A percentile compares a stretch with the other conserved stretches of the same genome.
Evolutionary conservation across 495 filamentous ascomycete genomes (phyloP).

Genomic region (Penicillium soppii): DNA sequence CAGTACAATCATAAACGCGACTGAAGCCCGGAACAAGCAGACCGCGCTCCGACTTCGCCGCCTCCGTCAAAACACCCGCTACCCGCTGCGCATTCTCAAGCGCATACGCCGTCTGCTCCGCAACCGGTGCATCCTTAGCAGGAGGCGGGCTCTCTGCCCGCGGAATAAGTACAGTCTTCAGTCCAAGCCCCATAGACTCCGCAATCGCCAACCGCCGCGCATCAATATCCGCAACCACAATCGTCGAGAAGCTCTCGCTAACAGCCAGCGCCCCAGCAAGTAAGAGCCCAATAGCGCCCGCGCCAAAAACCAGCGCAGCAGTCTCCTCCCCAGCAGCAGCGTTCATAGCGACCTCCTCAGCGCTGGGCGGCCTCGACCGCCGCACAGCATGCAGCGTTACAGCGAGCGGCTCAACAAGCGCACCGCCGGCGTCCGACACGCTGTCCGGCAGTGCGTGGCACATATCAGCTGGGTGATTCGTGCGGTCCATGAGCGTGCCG

Average conservation of each 20-base stretch:
- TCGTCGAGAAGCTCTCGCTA: conserved; percentile 64
- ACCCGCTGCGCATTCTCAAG: conserved; percentile 40
- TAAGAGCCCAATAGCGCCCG: conserved; percentile 76
- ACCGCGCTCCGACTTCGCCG: conserved; percentile 39
- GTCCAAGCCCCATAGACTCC: conserved; percentile 63
- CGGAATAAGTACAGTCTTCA: conserved; percentile 61
- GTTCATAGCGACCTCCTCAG: conserved; percentile 25
- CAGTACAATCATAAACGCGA: conserved; percentile 87
- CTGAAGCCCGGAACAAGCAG: conserved; percentile 58
- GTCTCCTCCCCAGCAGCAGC: conserved; percentile 28
- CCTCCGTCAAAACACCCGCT: conserved; percentile 39
- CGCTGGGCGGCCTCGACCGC: conserved; percentile 54
- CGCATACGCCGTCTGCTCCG: conserved; percentile 41
- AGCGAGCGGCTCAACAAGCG: conserved; percentile 74
- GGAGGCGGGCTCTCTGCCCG: conserved; percentile 38
- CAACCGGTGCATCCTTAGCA: conserved; percentile 35
- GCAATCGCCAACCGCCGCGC: conserved; percentile 70
- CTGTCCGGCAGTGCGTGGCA: conserved; percentile 57
- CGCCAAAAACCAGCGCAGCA: conserved; percentile 73
- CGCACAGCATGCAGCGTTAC: conserved; percentile 76
- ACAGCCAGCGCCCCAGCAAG: conserved; percentile 61
- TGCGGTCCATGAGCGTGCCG: conserved; percentile 76
- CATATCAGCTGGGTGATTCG: conserved; percentile 68
- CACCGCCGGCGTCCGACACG: conserved; percentile 67
- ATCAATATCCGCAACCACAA: conserved; percentile 82